Percentiles rank a stretch among this genome's conserved stretches.
Conservation (phyloP, 768 basidiomycete species). For the Phanerodontia chrysosporium region DNA sequence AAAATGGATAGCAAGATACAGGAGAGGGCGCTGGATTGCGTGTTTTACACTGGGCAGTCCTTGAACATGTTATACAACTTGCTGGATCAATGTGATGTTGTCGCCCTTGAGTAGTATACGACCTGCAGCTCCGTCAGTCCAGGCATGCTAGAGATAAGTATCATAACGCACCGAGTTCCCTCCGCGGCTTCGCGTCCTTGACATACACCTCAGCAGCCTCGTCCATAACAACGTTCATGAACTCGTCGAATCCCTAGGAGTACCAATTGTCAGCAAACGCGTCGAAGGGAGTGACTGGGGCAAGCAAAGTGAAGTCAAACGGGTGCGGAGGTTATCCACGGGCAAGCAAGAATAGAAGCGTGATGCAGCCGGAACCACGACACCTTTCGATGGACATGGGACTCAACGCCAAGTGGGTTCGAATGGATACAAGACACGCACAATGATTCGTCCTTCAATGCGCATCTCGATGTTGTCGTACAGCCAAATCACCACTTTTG, state of each 20-base stretch:
- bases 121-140: constrained; percentile 42
- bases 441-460: constrained; percentile 93
- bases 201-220: constrained; percentile 90
- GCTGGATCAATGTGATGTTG: constrained; percentile 97
- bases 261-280: constrained; percentile 20
- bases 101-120: constrained; percentile 96
- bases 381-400: constrained; percentile 32
- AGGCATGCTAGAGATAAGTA: background rate
- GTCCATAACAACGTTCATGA: constrained; percentile 97
- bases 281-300: too few relatives aligned
- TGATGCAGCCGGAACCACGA: constrained; percentile 12
- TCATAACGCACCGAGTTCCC: constrained; percentile 67
- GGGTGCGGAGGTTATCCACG: too few relatives aligned
- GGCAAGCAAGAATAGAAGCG: too few relatives aligned
- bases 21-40: constrained; percentile 18
- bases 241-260: constrained; percentile 93
- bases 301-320: too few relatives aligned
- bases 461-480: constrained; percentile 97
- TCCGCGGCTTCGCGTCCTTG: constrained; percentile 81
- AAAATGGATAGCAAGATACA: constrained; percentile 18
- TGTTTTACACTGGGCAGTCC: constrained; percentile 16
- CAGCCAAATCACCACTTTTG: constrained; percentile 88
- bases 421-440: constrained; percentile 43
- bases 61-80: constrained; percentile 33
- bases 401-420: constrained; percentile 37